Evolutionary conservation across 805 yeast genomes (phyloP), one percentile per base, ranked within the genome.

Genomic region (Torulaspora quercuum): DNA sequence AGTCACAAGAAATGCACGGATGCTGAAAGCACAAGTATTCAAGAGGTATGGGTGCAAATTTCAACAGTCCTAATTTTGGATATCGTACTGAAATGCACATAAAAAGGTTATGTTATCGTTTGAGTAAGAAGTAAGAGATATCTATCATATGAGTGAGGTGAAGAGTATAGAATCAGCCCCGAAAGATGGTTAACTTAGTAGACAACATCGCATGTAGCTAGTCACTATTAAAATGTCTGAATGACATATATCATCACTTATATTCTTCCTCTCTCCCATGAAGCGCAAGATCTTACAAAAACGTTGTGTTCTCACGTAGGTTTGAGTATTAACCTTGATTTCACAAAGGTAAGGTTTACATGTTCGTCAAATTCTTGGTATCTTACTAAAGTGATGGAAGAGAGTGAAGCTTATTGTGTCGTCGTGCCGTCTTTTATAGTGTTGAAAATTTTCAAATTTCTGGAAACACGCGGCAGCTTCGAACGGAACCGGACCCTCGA

Each of bases 161-260:
- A 27, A 25, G 27, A 43, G 22, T 25, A 21, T 29, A 32, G 29
- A 42, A 47, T 61, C 66, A 61, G 66, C 49, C 66, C 66, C 66
- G 66, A 61, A 61, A 61, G 66, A 61, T 61, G 66, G 66, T 51
- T 56, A 49, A 48, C 48, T 45, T 50, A 57, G 64, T 58, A 52
- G 55, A 60, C 65, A 56, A 46, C 66, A 61, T 59, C 45, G 64
- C 62, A 39, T 27, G 24, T 33, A 36, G 61, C 66, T 61, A 59
- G 66, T 55, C 64, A 61, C 64, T 53, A 44, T 50, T 37, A 53
- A n/a, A 48, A 54, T 57, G 57, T 44, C 54, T 31, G 36, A 52
- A 48, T 47, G 57, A 47, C 61, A 60, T 45, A 43, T 61, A 51
- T 61, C 66, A 61, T 61, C 66, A 61, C 64, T 46, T 42, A 28